These are phyloP conservation scores for Aspergillus versicolor DNA, from an alignment of 2,329 filamentous ascomycete species.

Conservation along the genomic window DNA sequence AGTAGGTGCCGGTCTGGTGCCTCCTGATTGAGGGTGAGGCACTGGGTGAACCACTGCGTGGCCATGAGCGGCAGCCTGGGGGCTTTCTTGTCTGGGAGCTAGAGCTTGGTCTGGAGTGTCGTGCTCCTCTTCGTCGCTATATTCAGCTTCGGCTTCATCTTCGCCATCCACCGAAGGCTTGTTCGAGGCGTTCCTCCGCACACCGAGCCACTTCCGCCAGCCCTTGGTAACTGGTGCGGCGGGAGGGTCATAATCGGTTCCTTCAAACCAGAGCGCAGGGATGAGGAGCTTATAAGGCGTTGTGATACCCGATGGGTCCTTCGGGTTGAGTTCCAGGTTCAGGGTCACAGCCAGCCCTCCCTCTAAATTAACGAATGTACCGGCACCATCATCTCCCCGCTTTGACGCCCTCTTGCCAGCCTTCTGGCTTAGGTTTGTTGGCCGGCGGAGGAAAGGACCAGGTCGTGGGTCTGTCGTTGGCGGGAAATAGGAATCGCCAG, in stretches of 20 bases:
- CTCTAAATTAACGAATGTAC: conserved; percentile 69
- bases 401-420: conserved; percentile 58
- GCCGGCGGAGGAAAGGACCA: conserved; percentile 63
- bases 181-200: conserved; percentile 29
- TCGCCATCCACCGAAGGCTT: conserved; percentile 15
- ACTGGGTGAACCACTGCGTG: neutral
- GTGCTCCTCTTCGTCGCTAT: conserved; percentile 20
- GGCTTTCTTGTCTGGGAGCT: neutral
- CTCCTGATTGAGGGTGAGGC: neutral
- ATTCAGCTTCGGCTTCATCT: conserved; percentile 19
- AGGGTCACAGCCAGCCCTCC: conserved; percentile 82
- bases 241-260: conserved; percentile 38
- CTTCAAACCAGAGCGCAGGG: conserved; percentile 65
- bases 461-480: conserved; percentile 32
- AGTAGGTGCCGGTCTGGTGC: neutral
- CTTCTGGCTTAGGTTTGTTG: conserved; percentile 66
- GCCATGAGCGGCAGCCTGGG: neutral
- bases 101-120: conserved; percentile 9
- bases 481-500: conserved; percentile 35
- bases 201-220: conserved; percentile 40
- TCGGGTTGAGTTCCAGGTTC: conserved; percentile 83
- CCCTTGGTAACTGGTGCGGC: conserved; percentile 36
- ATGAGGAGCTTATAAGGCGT: conserved; percentile 83
- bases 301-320: conserved; percentile 84
- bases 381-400: conserved; percentile 51